A percentile compares a stretch with the other conserved stretches of the same genome.
Evolutionary conservation across 2,329 filamentous ascomycete genomes (phyloP).

Genomic region (Aphanocladium album): DNA sequence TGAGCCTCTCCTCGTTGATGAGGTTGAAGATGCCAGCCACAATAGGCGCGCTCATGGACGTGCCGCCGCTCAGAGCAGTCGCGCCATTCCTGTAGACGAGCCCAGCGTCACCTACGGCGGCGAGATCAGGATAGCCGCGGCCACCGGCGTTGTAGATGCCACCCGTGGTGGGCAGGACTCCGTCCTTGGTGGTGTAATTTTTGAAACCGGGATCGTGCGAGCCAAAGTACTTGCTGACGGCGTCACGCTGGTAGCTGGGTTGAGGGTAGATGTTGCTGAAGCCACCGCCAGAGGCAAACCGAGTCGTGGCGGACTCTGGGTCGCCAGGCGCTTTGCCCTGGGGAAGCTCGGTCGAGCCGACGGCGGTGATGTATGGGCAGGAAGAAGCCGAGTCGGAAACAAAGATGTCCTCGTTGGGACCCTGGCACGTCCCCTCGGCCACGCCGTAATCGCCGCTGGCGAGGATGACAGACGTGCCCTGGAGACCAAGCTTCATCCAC

Average conservation of each 20-base stretch:
- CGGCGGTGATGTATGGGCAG: conserved; percentile 44
- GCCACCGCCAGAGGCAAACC: conserved; percentile 25
- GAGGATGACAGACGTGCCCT: conserved; percentile 36
- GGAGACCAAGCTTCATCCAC: conserved; percentile 42
- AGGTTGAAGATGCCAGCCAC: conserved; percentile 16
- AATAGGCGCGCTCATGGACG: conserved; percentile 16
- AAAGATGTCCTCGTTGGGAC: conserved; percentile 17
- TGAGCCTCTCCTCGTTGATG: conserved; percentile 16
- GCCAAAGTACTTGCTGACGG: conserved; percentile 32
- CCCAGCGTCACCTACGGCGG: conserved; percentile 42
- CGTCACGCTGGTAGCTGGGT: conserved; percentile 41
- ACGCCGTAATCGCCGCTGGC: conserved; percentile 38
- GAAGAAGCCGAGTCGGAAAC: conserved; percentile 32
- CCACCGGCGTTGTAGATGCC: conserved; percentile 6
- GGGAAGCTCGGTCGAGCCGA: conserved; percentile 45
- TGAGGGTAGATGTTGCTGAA: conserved; percentile 40
- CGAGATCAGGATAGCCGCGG: conserved; percentile 23
- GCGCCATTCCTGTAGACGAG: conserved; percentile 29
- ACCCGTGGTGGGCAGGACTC: neutral
- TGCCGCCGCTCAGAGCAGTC: conserved; percentile 7
- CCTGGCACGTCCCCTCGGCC: conserved; percentile 19
- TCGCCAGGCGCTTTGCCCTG: conserved; percentile 33
- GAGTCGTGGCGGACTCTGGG: conserved; percentile 39
- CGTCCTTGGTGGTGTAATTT: conserved; percentile 1
- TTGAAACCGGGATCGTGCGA: conserved; percentile 25